phyloP scores from a whole-genome alignment of 2,329 filamentous ascomycete genomes.

The Microsporum audouinii region DNA sequence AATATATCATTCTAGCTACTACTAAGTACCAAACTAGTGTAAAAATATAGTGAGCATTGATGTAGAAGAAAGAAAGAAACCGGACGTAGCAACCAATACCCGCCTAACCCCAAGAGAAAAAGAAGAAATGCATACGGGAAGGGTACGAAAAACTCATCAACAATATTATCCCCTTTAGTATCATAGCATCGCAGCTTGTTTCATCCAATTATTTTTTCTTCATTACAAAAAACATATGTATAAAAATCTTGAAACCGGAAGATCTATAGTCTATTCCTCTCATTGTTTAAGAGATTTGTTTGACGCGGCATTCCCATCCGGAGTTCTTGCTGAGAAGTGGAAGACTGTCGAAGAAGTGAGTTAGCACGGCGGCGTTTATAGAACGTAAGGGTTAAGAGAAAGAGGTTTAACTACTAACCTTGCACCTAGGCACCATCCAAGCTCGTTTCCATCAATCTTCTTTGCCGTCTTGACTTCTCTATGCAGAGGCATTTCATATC shows the following conservation, averaged over 20 bases:
- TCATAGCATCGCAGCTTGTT: background rate
- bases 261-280: background rate
- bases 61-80: background rate
- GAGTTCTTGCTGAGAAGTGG: constrained; percentile 70
- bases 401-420: constrained; percentile 49
- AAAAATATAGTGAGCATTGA: background rate
- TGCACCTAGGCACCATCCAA: constrained; percentile 95
- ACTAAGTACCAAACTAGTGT: background rate
- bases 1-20: background rate
- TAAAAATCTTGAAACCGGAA: background rate
- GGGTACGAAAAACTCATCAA: background rate
- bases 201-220: constrained; percentile 1
- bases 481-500: constrained; percentile 95
- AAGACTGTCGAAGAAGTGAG: constrained; percentile 45
- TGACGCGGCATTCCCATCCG: constrained; percentile 82
- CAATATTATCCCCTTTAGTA: background rate
- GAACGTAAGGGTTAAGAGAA: background rate
- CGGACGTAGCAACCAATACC: background rate
- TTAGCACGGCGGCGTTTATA: constrained; percentile 27
- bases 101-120: background rate
- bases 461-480: constrained; percentile 96
- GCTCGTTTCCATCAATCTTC: constrained; percentile 94
- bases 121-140: background rate
- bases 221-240: background rate
- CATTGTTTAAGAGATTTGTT: constrained; percentile 50